These are phyloP conservation scores for Straminergon stramineum DNA, from an alignment of 225 moss, liverwort and hornwort genomes.

Conservation along the genomic window DNA sequence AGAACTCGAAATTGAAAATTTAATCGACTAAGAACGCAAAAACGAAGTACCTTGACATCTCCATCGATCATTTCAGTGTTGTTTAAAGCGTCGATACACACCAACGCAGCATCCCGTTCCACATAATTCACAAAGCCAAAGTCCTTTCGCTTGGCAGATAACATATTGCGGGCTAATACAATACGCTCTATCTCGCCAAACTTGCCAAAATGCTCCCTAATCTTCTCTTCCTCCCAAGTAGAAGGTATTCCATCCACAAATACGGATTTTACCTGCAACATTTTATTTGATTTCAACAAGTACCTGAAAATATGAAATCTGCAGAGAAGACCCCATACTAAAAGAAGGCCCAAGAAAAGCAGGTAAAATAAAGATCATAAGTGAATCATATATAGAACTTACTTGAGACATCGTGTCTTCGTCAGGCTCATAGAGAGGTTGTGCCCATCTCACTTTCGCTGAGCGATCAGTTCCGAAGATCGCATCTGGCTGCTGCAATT, in stretches of 20 bases:
- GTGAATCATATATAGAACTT: background rate
- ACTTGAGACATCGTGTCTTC: conserved; percentile 48
- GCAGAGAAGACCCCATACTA: background rate
- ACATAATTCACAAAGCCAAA: conserved; percentile 47
- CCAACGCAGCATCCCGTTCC: conserved; percentile 42
- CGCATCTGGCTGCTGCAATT: conserved; percentile 43
- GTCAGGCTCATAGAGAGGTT: conserved; percentile 49
- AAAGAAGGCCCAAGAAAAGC: background rate
- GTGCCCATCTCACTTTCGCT: conserved; percentile 52
- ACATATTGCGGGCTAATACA: conserved; percentile 43
- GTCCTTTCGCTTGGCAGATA: conserved; percentile 47
- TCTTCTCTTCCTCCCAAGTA: conserved; percentile 44
- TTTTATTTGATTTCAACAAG: background rate
- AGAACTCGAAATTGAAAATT: background rate
- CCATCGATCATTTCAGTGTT: conserved; percentile 28
- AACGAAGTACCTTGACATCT: conserved; percentile 28
- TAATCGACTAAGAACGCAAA: background rate
- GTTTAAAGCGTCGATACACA: conserved; percentile 35
- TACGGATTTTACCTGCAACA: conserved; percentile 44
- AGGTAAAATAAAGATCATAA: background rate
- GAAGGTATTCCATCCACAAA: conserved; percentile 60
- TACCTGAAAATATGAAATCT: background rate
- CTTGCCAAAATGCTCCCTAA: conserved; percentile 40
- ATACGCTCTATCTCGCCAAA: conserved; percentile 50
- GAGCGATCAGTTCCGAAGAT: conserved; percentile 42